Percentiles rank a stretch among this genome's conserved stretches.
Evolutionary conservation across 306 rosid genomes (phyloP).

Genomic region (Vigna unguiculata): DNA sequence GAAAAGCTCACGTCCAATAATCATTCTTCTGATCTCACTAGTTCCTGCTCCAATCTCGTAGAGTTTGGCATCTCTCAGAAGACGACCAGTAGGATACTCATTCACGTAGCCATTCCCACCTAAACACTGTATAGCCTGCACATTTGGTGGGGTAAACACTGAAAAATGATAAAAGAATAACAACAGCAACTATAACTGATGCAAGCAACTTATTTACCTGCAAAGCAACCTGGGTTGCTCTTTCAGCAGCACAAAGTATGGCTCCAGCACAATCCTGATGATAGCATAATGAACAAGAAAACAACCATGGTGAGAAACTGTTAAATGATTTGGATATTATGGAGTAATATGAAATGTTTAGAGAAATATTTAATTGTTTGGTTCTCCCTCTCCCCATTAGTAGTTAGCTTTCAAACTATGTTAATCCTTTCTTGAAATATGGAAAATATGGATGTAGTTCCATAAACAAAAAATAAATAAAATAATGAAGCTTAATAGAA

Average conservation of each 20-base stretch:
- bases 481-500: neutral
- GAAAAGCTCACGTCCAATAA: constrained; percentile 88
- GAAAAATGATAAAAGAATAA: neutral
- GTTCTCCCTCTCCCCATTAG: no score
- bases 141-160: neutral
- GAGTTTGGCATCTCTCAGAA: constrained; percentile 87
- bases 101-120: constrained; percentile 98
- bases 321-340: no score
- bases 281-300: neutral
- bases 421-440: constrained; percentile 11
- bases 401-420: no score
- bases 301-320: neutral
- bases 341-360: no score
- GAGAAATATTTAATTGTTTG: no score
- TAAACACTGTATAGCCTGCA: constrained; percentile 89
- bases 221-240: constrained; percentile 96
- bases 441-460: constrained; percentile 8
- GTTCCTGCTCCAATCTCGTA: constrained; percentile 95
- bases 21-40: constrained; percentile 92
- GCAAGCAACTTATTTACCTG: constrained; percentile 60
- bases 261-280: constrained; percentile 98
- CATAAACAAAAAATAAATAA: neutral
- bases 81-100: constrained; percentile 85
- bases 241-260: constrained; percentile 84
- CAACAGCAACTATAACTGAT: neutral